Evolutionary conservation across 805 yeast species (phyloP).

Genomic region (Hagleromyces aurorensis): DNA sequence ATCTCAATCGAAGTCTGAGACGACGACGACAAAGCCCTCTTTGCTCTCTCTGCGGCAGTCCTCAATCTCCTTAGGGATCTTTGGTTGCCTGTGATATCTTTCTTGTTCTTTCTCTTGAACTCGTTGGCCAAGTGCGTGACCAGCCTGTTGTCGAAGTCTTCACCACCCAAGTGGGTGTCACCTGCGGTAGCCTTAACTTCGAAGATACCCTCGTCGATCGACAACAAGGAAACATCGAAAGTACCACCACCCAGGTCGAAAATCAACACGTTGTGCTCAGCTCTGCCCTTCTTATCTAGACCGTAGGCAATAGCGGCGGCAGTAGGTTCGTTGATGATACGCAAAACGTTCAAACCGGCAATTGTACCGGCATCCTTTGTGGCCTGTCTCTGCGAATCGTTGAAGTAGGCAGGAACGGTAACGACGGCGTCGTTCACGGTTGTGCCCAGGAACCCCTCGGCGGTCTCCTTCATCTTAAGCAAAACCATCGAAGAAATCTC

Average conservation of each 20-base stretch:
- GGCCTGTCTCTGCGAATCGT: slow-evolving; percentile 97
- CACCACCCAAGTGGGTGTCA: slow-evolving; percentile 88
- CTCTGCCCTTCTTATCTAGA: slow-evolving; percentile 66
- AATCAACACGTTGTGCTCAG: slow-evolving; percentile 81
- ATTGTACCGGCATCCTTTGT: slow-evolving; percentile 96
- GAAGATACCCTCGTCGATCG: slow-evolving; percentile 93
- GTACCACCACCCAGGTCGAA: slow-evolving; percentile 98
- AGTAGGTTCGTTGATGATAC: slow-evolving; percentile 95
- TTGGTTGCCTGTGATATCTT: slow-evolving; percentile 83
- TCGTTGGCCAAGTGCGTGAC: slow-evolving; percentile 86
- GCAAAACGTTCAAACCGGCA: slow-evolving; percentile 89
- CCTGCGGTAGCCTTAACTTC: slow-evolving; percentile 83
- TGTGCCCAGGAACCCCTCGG: slow-evolving; percentile 79
- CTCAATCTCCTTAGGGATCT: slow-evolving; percentile 95
- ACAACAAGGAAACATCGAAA: slow-evolving; percentile 87
- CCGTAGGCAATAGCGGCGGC: slow-evolving; percentile 98
- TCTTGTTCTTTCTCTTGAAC: slow-evolving; percentile 93
- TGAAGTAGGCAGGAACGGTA: slow-evolving; percentile 95
- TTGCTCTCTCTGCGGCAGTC: slow-evolving; percentile 97
- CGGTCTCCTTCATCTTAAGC: slow-evolving; percentile 83
- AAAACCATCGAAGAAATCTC: slow-evolving; percentile 92
- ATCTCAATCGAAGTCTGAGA: slow-evolving; percentile 93
- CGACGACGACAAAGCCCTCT: slow-evolving; percentile 94
- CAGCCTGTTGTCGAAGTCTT: slow-evolving; percentile 91
- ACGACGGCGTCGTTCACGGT: slow-evolving; percentile 84